Percentiles rank a stretch among this genome's conserved stretches.
Evolutionary conservation across 192 early-diverging fungal genomes (phyloP).

Genomic region (Phycomyces nitens): DNA sequence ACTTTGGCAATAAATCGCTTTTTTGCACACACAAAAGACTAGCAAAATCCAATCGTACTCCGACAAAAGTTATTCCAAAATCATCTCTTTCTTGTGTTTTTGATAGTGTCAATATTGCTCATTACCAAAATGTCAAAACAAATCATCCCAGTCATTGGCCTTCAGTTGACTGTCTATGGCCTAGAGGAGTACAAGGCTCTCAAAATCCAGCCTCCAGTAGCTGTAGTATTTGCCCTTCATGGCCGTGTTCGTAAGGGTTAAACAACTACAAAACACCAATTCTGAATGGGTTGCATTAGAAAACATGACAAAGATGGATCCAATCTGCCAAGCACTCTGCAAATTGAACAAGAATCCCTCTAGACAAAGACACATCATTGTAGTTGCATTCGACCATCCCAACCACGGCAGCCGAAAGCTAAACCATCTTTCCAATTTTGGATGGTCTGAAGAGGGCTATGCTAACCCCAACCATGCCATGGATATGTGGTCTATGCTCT

Average conservation of each 20-base stretch:
- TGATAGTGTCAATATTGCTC: too few relatives aligned
- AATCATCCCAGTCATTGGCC: constrained; percentile 9
- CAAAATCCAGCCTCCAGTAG: constrained; percentile 8
- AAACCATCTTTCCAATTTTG: constrained; percentile 26
- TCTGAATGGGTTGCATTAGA: neutral
- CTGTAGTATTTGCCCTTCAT: constrained; percentile 32
- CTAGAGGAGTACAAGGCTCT: constrained; percentile 24
- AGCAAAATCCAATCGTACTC: too few relatives aligned
- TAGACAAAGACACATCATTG: constrained; percentile 24
- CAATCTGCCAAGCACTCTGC: constrained; percentile 15
- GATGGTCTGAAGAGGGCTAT: constrained; percentile 34
- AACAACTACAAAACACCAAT: neutral
- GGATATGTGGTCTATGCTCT: constrained; percentile 44
- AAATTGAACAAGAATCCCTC: neutral
- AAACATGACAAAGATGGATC: constrained; percentile 17
- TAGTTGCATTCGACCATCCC: constrained; percentile 49
- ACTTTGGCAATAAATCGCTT: too few relatives aligned
- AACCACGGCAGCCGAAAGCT: constrained; percentile 52
- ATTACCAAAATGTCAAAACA: constrained; percentile 1
- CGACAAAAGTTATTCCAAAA: too few relatives aligned
- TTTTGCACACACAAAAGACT: too few relatives aligned
- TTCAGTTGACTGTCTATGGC: constrained; percentile 23
- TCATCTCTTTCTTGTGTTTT: too few relatives aligned
- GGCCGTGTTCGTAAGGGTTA: constrained; percentile 29
- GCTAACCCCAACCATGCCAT: constrained; percentile 41